phyloP scores from a whole-genome alignment of 306 rosid species.

The Morella rubra region DNA sequence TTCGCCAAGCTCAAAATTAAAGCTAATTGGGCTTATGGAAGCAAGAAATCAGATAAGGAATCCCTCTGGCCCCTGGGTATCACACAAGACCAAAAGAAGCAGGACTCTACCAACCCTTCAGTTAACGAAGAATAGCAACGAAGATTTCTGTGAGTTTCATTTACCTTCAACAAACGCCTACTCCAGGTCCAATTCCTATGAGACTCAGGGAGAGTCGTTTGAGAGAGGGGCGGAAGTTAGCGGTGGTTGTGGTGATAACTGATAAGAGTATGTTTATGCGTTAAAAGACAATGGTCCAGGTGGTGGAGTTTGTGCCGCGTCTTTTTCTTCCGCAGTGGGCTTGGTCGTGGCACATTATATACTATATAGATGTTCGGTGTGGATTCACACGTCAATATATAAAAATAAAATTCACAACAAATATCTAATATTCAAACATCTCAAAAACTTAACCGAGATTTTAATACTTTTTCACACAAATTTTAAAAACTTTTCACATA shows the following conservation, averaged over 20 bases:
- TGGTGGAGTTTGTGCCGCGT: background rate
- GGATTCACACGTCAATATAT: too few relatives aligned
- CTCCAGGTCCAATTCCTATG: background rate
- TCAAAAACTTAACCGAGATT: too few relatives aligned
- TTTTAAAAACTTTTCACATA: too few relatives aligned
- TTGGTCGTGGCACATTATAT: too few relatives aligned
- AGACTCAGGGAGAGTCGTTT: background rate
- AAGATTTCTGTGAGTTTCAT: background rate
- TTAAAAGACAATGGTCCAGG: background rate
- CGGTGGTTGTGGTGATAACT: constrained; percentile 1
- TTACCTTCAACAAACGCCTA: constrained; percentile 1
- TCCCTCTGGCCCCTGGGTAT: background rate
- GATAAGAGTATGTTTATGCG: background rate
- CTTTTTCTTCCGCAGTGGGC: too few relatives aligned
- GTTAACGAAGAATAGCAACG: background rate
- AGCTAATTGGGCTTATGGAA: background rate
- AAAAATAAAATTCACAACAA: too few relatives aligned
- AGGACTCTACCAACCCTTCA: background rate
- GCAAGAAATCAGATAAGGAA: background rate
- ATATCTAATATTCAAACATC: too few relatives aligned
- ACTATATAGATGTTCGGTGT: too few relatives aligned
- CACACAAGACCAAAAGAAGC: background rate
- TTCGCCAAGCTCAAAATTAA: background rate
- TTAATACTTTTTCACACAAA: too few relatives aligned
- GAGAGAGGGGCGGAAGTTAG: background rate